A percentile compares a stretch with the other conserved stretches of the same genome.
Evolutionary conservation across 2,329 filamentous ascomycete genomes (phyloP).

Genomic region (Fusarium domesticum): DNA sequence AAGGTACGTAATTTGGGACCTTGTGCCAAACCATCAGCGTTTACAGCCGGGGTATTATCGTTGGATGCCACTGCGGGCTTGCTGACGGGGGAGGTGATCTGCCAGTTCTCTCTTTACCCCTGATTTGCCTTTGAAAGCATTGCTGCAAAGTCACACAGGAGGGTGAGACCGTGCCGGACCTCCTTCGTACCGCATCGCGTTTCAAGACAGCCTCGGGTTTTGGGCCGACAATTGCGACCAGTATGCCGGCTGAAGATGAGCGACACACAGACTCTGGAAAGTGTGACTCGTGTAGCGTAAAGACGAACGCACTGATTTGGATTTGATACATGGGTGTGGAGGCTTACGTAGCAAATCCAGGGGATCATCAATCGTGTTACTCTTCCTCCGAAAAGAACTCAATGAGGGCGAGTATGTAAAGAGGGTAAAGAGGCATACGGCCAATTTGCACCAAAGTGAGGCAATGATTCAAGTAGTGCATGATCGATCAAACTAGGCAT

Average conservation of each 20-base stretch:
- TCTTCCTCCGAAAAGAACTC: too few species aligned
- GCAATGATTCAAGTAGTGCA: constrained; percentile 17
- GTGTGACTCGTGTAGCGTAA: not conserved
- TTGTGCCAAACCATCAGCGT: constrained; percentile 9
- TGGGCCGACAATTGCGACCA: constrained; percentile 12
- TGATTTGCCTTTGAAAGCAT: not conserved
- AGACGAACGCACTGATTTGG: too few species aligned
- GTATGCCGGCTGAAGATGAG: constrained; percentile 8
- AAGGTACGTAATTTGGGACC: constrained; percentile 9
- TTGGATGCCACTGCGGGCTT: constrained; percentile 3
- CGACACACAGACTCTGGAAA: constrained; percentile 1
- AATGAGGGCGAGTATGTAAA: too few species aligned
- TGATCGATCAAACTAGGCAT: constrained; percentile 1
- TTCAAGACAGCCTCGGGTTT: constrained; percentile 10
- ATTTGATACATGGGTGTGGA: too few species aligned
- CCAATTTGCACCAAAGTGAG: constrained; percentile 3
- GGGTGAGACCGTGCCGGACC: not conserved
- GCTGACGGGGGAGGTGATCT: constrained; percentile 7
- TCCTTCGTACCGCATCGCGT: not conserved
- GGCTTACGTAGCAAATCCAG: too few species aligned
- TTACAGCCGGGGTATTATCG: constrained; percentile 10
- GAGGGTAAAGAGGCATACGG: too few species aligned
- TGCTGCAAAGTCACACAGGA: not conserved
- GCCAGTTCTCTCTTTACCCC: not conserved
- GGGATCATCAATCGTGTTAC: too few species aligned